phyloP scores from a whole-genome alignment of 1,284 basidiomycete genomes.

The Coniferiporia weirii region DNA sequence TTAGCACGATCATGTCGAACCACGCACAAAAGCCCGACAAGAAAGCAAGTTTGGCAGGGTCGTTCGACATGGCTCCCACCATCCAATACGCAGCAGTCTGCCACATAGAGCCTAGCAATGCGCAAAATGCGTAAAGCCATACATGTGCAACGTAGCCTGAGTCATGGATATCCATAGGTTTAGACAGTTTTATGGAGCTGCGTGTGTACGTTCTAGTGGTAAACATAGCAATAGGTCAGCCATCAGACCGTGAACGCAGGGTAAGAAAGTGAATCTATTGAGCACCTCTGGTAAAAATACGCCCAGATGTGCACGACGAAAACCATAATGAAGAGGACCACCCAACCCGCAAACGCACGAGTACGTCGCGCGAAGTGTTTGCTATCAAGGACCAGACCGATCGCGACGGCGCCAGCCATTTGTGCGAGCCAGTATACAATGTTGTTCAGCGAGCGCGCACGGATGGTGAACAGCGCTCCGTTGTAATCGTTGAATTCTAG shows the following conservation, averaged over 20 bases:
- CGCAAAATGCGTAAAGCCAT: conserved; percentile 37
- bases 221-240: conserved; percentile 22
- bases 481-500: conserved; percentile 36
- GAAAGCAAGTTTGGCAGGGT: conserved; percentile 36
- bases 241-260: conserved; percentile 16
- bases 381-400: conserved; percentile 29
- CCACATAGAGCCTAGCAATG: conserved; percentile 40
- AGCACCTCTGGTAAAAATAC: conserved; percentile 64
- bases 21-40: conserved; percentile 38
- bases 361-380: conserved; percentile 38
- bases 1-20: background rate
- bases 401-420: conserved; percentile 35
- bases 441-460: conserved; percentile 34
- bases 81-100: conserved; percentile 41
- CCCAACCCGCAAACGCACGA: conserved; percentile 63
- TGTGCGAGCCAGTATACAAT: conserved; percentile 35
- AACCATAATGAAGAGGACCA: conserved; percentile 51
- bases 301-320: conserved; percentile 64
- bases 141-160: conserved; percentile 29
- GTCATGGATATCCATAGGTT: conserved; percentile 29
- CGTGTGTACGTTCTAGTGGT: conserved; percentile 55
- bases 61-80: conserved; percentile 39
- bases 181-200: conserved; percentile 25
- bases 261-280: conserved; percentile 14
- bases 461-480: conserved; percentile 34